Conservation (phyloP, 2,329 filamentous ascomycete genomes). For the Metarhizium humberi region DNA sequence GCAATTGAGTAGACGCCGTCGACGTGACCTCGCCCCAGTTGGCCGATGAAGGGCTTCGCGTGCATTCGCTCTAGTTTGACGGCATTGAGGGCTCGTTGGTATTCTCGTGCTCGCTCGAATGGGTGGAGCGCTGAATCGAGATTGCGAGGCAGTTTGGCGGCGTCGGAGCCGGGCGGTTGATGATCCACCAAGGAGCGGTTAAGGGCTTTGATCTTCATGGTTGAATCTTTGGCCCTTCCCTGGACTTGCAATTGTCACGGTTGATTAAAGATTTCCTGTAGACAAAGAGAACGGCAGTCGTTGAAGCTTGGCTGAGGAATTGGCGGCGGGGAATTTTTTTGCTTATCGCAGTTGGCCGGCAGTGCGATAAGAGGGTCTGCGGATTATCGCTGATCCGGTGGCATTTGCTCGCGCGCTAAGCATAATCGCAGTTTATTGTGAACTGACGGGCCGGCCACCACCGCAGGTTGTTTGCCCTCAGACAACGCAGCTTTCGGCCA, state of each 20-base stretch:
- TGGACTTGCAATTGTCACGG: too few species aligned
- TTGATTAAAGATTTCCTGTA: too few species aligned
- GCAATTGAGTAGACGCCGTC: slow-evolving; percentile 76
- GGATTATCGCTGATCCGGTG: slow-evolving; percentile 22
- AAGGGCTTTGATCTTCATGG: slow-evolving; percentile 56
- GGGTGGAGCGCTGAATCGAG: slow-evolving; percentile 81
- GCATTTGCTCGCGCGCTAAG: neutral
- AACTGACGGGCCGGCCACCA: too few species aligned
- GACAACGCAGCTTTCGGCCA: neutral
- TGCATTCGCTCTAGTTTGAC: slow-evolving; percentile 94
- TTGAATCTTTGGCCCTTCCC: too few species aligned
- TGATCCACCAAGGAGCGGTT: slow-evolving; percentile 54
- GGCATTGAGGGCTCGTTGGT: slow-evolving; percentile 54
- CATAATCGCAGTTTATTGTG: neutral
- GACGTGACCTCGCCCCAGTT: slow-evolving; percentile 84
- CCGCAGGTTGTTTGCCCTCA: neutral
- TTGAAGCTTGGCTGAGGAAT: neutral
- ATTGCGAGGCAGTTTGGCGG: slow-evolving; percentile 57
- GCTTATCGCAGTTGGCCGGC: slow-evolving; percentile 16
- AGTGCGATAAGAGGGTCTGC: slow-evolving; percentile 16
- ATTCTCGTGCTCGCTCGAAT: slow-evolving; percentile 81
- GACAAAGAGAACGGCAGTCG: too few species aligned
- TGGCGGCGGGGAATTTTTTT: slow-evolving; percentile 14
- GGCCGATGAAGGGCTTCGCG: slow-evolving; percentile 61
- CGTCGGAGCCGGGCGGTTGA: slow-evolving; percentile 57